Percentiles rank a stretch among this genome's conserved stretches.
These are phyloP conservation scores for Podila clonocystis DNA, from an alignment of 192 early-diverging fungal species.

Conservation along the genomic window DNA sequence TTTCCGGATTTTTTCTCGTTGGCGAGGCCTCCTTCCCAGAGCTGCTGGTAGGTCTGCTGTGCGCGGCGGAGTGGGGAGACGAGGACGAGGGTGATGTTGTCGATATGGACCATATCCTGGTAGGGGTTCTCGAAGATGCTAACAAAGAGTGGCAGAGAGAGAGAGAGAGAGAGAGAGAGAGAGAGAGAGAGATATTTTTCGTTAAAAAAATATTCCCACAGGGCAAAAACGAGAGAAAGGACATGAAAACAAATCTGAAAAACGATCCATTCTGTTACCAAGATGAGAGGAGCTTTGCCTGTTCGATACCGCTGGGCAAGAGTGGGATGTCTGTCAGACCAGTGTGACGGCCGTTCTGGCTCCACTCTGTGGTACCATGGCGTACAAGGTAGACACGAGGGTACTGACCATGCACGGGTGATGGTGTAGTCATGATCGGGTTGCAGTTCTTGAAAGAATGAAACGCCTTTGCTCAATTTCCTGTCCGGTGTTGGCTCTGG, in stretches of 20 bases:
- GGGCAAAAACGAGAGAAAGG: no score
- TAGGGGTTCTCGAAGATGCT: constrained; percentile 56
- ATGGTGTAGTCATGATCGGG: constrained; percentile 33
- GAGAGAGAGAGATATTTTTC: background rate
- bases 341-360: constrained; percentile 56
- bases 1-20: constrained; percentile 1
- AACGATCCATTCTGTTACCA: constrained; percentile 15
- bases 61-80: constrained; percentile 51
- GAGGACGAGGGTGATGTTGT: constrained; percentile 46
- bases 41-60: constrained; percentile 52
- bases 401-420: constrained; percentile 35
- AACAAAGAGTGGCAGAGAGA: background rate
- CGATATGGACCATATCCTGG: constrained; percentile 53
- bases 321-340: constrained; percentile 51
- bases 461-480: background rate
- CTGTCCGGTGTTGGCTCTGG: background rate
- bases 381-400: constrained; percentile 57
- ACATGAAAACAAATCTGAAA: background rate
- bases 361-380: constrained; percentile 60
- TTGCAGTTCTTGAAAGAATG: background rate
- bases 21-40: constrained; percentile 9
- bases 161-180: background rate
- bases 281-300: constrained; percentile 42
- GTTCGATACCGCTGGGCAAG: constrained; percentile 42
- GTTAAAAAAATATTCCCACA: no score